Percentiles rank a stretch among this genome's conserved stretches.
phyloP scores from a whole-genome alignment of 805 yeast species.

The Saccharomycopsis fibuligera region DNA sequence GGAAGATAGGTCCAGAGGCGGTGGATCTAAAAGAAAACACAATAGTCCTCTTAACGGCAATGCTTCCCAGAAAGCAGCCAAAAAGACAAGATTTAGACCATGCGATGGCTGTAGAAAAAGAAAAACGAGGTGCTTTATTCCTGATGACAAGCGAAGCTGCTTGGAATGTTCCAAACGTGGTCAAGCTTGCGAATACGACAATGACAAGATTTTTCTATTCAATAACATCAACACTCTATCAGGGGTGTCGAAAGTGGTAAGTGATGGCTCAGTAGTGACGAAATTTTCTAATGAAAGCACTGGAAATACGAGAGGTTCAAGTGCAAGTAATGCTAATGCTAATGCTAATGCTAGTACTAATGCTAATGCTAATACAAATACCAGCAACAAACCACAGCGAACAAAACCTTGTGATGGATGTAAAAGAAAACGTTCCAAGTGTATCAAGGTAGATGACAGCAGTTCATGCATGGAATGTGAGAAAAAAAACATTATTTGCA shows the following conservation, averaged over 20 bases:
- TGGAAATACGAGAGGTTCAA: neutral
- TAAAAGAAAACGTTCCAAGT: slow-evolving; percentile 24
- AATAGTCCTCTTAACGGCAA: too few relatives aligned
- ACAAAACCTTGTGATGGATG: slow-evolving; percentile 24
- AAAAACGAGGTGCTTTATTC: slow-evolving; percentile 31
- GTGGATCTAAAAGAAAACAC: slow-evolving; percentile 1
- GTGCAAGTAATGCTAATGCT: neutral
- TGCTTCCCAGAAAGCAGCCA: slow-evolving; percentile 1
- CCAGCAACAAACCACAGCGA: slow-evolving; percentile 1
- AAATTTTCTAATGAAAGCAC: slow-evolving; percentile 1
- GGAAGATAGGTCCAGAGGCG: neutral
- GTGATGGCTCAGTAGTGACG: slow-evolving; percentile 1
- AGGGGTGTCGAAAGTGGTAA: slow-evolving; percentile 17
- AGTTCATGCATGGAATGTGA: slow-evolving; percentile 25
- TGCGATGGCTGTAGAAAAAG: slow-evolving; percentile 34
- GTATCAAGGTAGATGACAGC: slow-evolving; percentile 22
- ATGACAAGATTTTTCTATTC: slow-evolving; percentile 20
- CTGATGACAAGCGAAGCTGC: slow-evolving; percentile 24
- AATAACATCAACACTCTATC: slow-evolving; percentile 22
- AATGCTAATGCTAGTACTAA: neutral
- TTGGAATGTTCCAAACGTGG: slow-evolving; percentile 28
- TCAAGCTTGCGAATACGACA: slow-evolving; percentile 28
- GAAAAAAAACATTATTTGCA: slow-evolving; percentile 25
- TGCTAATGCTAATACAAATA: neutral
- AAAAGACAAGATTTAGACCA: slow-evolving; percentile 29